Conservation (phyloP, 352 stramenopile species). For the Elongisporangium prolatum region DNA sequence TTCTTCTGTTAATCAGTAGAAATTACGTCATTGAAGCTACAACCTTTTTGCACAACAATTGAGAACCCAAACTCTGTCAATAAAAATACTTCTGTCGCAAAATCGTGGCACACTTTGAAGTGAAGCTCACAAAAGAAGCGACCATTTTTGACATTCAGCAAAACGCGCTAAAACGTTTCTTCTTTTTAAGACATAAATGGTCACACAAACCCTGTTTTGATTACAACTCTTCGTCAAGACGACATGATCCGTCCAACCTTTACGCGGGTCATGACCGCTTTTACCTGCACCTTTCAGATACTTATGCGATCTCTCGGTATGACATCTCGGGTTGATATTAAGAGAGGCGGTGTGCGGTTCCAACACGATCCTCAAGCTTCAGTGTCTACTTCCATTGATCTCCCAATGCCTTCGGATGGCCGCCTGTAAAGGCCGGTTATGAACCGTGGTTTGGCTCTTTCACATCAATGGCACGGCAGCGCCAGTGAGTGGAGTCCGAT, state of each 20-base stretch:
- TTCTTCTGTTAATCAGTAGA: background rate
- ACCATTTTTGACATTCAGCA: background rate
- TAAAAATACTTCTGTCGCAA: background rate
- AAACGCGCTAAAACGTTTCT: background rate
- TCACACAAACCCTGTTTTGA: background rate
- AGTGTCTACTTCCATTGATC: background rate
- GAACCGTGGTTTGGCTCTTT: background rate
- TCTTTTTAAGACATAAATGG: background rate
- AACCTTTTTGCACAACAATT: background rate
- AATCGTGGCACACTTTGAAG: background rate
- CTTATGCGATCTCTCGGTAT: background rate
- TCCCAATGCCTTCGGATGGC: background rate
- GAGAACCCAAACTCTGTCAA: background rate
- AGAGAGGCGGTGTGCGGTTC: background rate
- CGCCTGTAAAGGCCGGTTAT: background rate
- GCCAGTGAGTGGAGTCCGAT: background rate
- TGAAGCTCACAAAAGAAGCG: background rate
- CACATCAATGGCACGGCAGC: background rate
- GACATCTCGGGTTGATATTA: background rate
- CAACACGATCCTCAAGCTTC: background rate
- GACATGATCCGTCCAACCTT: background rate
- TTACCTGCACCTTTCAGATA: background rate
- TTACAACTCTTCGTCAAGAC: background rate
- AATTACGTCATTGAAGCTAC: background rate
- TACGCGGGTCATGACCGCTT: background rate